Percentiles rank a stretch among this genome's conserved stretches.
These are phyloP conservation scores for Pichia deserticola DNA, from an alignment of 805 yeast species.

Conservation along the genomic window DNA sequence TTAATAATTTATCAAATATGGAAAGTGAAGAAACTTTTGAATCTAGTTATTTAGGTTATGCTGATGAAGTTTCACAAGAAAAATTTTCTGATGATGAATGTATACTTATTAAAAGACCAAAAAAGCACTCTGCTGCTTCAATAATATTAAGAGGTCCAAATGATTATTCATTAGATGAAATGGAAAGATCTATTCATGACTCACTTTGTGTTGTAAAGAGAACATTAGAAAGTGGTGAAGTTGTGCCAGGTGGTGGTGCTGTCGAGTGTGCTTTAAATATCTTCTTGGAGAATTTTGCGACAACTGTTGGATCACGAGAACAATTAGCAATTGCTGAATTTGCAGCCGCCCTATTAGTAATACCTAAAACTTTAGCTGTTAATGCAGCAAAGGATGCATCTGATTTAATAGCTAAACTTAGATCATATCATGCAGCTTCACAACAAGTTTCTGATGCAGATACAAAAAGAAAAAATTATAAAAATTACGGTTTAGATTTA, in stretches of 20 bases:
- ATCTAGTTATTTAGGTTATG: conserved; percentile 73
- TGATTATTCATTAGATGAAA: conserved; percentile 91
- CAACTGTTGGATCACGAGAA: conserved; percentile 95
- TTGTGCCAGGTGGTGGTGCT: conserved; percentile 99
- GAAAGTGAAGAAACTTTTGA: conserved; percentile 96
- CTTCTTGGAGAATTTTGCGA: conserved; percentile 92
- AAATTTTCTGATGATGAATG: conserved; percentile 95
- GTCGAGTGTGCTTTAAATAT: conserved; percentile 95
- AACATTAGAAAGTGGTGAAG: conserved; percentile 86
- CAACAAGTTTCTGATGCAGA: conserved; percentile 85
- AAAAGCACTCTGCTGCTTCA: conserved; percentile 85
- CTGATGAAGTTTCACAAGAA: conserved; percentile 86
- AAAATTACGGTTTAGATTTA: conserved; percentile 87
- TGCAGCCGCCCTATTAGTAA: conserved; percentile 80
- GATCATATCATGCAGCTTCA: conserved; percentile 94
- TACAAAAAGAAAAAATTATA: conserved; percentile 74
- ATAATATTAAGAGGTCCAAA: conserved; percentile 93
- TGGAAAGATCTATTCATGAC: conserved; percentile 96
- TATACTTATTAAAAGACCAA: conserved; percentile 82
- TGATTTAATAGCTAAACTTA: conserved; percentile 87
- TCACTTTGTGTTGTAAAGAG: conserved; percentile 92
- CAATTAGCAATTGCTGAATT: conserved; percentile 97
- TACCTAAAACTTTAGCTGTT: conserved; percentile 94
- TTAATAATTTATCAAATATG: conserved; percentile 80
- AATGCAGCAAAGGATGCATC: conserved; percentile 97